Evolutionary conservation across 495 filamentous ascomycete species (phyloP), one percentile per base, ranked within the genome.

Genomic region (Neurospora cerealis): DNA sequence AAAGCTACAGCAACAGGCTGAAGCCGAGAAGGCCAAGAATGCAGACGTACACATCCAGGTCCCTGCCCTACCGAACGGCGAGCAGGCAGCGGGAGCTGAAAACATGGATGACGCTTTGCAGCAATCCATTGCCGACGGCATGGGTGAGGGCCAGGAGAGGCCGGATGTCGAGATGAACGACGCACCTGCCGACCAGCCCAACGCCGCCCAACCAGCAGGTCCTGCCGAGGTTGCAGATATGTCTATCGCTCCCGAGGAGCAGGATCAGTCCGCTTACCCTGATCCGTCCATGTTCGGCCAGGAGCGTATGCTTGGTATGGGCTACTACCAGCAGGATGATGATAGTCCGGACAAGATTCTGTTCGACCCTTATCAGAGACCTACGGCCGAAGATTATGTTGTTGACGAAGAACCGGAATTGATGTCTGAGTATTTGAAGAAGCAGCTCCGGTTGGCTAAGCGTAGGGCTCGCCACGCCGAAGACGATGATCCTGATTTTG

Each of bases 241-340:
- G 71, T 80, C 80, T 41, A 39, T 78, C 39, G 69, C 75, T 36
- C 54, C 54, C 6, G 54, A 62, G 28, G 54, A 62, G 9, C 76
- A 80, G 42, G 83, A 83, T 54, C 76, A 77, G 38, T 85, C 85
- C 1, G 74, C 82, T 1, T 88, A 87, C 72, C 85, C 85, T 9
- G 84, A 87, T 72, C 82, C 85, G n/a, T 82, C 84, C 17, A 74
- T 79, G 40, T 76, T 85, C 7, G 79, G 79, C 36, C 78, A 80
- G n/a, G 82, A 83, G 54, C 80, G 85, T 13, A 86, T 86, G 83
- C 82, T 88, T 76, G 87, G 87, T 32, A 83, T 85, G 78, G 86
- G 86, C 28, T 87, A 86, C 77, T 88, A 87, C 75, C 81, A 87
- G 69, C 86, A 87, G 75, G 85, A 86, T 72, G 85, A 86, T 70